Evolutionary conservation across 768 basidiomycete species (phyloP), one percentile per base, ranked within the genome.

Genomic region (Calocybe cyanea): DNA sequence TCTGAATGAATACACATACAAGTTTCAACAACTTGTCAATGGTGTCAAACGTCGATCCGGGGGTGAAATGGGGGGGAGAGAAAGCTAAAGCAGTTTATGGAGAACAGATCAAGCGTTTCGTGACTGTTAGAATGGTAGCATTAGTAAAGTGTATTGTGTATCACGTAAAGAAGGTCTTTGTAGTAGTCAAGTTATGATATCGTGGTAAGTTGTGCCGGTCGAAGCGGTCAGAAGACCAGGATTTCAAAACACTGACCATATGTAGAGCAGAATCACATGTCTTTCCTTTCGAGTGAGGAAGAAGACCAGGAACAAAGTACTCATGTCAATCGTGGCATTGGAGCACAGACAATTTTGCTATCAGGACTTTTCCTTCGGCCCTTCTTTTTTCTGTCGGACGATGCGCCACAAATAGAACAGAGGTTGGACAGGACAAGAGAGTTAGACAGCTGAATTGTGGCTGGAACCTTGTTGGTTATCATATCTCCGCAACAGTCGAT

Each of bases 211-310:
- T 41, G 3, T 18, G 9, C 39, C n/a, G 39, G 25, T 28, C 28
- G 10, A 14, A 23, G n/a, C 25, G 28, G 28, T 21, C 8, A 24
- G 39, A 31, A 41, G n/a, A 15, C 18, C 24, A 30, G 39, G 17
- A 31, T 25, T 39, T 11, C n/a, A n/a, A n/a, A n/a, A n/a, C n/a
- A n/a, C n/a, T n/a, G 17, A 39, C 9, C 30, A 41, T 42, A 31
- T 7, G 19, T 28, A 42, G 11, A 31, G 20, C 30, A 41, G 28
- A 33, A 42, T 42, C 41, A 42, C 41, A 42, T 42, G 41, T 19
- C 5, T 39, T 21, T 25, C 20, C 25, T 31, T 17, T n/a, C 9
- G 4, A 31, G 9, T 21, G 17, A 17, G 25, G 39, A n/a, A n/a
- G 28, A 21, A 31, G 13, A 34, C 11, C 8, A 41, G 31, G 15